Percentiles rank a stretch among this genome's conserved stretches.
phyloP scores from a whole-genome alignment of 2,329 filamentous ascomycete genomes.

The Colletotrichum cordylinicola region DNA sequence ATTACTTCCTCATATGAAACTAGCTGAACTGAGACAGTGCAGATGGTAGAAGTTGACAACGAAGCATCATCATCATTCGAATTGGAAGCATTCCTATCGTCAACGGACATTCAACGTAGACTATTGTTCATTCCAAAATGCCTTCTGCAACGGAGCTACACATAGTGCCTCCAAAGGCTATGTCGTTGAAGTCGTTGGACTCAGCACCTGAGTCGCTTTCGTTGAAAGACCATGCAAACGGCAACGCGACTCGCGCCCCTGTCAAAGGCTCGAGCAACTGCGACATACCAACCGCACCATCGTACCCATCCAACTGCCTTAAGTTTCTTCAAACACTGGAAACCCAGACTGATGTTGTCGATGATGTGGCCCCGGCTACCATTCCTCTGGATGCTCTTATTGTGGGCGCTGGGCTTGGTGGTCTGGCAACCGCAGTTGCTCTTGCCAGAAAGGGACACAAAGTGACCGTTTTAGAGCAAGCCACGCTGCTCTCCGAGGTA shows the following conservation, averaged over 20 bases:
- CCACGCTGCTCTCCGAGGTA: conserved; percentile 4
- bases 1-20: neutral
- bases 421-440: conserved; percentile 18
- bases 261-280: neutral
- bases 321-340: neutral
- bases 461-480: conserved; percentile 22
- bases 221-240: neutral
- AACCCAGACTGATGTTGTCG: neutral
- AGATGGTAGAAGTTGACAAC: neutral
- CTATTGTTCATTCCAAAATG: neutral
- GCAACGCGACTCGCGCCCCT: neutral
- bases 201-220: neutral
- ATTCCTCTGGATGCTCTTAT: conserved; percentile 3
- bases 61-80: neutral
- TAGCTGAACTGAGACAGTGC: neutral
- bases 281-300: neutral
- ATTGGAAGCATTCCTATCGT: neutral
- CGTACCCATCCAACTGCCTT: conserved; percentile 19
- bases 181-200: neutral
- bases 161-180: neutral
- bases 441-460: conserved; percentile 11
- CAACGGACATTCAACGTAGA: neutral
- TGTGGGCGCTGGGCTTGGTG: conserved; percentile 22
- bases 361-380: neutral
- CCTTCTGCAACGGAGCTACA: neutral